Conservation (phyloP, 257 asterid species). For the Cordia subcordata region DNA sequence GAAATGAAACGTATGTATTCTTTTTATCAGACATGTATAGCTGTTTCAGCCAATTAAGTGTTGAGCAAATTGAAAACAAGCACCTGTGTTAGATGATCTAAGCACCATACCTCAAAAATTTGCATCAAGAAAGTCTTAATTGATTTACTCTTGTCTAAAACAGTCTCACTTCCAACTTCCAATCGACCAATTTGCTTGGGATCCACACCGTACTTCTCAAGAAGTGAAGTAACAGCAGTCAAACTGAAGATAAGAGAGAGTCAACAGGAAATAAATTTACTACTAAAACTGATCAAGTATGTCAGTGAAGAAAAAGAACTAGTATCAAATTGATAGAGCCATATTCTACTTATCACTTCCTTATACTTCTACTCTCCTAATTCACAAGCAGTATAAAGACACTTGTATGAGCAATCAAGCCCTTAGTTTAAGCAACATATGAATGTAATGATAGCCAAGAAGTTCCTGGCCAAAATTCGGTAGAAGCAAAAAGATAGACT, state of each 20-base stretch:
- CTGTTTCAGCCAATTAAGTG: background rate
- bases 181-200: slow-evolving; percentile 92
- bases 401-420: too few species aligned
- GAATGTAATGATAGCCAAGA: too few species aligned
- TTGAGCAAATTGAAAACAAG: too few species aligned
- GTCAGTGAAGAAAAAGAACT: too few species aligned
- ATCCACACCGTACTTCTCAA: slow-evolving; percentile 75
- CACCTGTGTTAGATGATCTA: background rate
- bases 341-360: too few species aligned
- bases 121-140: slow-evolving; percentile 97
- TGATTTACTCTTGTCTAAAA: slow-evolving; percentile 96
- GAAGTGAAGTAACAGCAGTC: slow-evolving; percentile 90
- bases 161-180: slow-evolving; percentile 99
- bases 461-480: too few species aligned
- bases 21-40: background rate
- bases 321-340: too few species aligned
- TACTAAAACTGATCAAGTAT: background rate
- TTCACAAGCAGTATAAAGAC: too few species aligned
- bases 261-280: background rate
- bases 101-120: slow-evolving; percentile 71
- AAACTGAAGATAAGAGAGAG: slow-evolving; percentile 49
- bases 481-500: too few species aligned
- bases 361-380: too few species aligned
- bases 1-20: background rate
- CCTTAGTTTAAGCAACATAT: too few species aligned